Conservation (phyloP, 2,329 filamentous ascomycete genomes). For the Fusarium sp. region DNA sequence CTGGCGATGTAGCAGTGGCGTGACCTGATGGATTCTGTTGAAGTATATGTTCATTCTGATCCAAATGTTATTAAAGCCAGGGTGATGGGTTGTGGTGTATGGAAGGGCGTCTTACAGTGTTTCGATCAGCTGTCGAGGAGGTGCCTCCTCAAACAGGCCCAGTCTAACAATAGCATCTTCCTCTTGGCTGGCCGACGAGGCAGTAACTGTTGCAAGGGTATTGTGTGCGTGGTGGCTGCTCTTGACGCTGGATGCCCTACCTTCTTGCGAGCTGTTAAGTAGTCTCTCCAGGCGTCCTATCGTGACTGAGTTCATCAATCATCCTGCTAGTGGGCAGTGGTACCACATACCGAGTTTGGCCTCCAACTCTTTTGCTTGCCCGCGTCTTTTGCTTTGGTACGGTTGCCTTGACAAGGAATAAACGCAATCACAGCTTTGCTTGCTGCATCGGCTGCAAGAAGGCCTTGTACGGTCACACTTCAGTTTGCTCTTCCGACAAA, state of each 20-base stretch:
- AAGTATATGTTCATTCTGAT: slow-evolving; percentile 6
- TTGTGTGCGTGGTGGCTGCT: not conserved
- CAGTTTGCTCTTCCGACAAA: slow-evolving; percentile 15
- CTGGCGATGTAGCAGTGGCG: slow-evolving; percentile 6
- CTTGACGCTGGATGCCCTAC: too few species aligned
- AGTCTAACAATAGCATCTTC: not conserved
- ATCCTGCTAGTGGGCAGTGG: rapidly evolving
- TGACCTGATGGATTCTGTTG: not conserved
- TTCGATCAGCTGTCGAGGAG: not conserved
- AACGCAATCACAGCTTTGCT: slow-evolving; percentile 7
- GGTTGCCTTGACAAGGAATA: slow-evolving; percentile 8
- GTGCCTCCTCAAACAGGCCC: not conserved
- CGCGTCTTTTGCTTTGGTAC: not conserved
- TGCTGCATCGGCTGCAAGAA: slow-evolving; percentile 9
- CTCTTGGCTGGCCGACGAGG: not conserved
- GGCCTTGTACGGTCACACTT: slow-evolving; percentile 12
- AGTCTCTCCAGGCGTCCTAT: slow-evolving; percentile 7
- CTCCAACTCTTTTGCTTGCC: slow-evolving; percentile 3
- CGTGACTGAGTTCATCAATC: not conserved
- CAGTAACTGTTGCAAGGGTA: too few species aligned
- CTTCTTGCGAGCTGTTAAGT: not conserved
- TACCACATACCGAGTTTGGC: not conserved
- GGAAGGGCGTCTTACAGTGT: not conserved
- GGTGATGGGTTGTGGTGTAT: not conserved
- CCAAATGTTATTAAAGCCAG: not conserved